Evolutionary conservation across 257 asterid species (phyloP).

Genomic region (Fraxinus anomala): DNA sequence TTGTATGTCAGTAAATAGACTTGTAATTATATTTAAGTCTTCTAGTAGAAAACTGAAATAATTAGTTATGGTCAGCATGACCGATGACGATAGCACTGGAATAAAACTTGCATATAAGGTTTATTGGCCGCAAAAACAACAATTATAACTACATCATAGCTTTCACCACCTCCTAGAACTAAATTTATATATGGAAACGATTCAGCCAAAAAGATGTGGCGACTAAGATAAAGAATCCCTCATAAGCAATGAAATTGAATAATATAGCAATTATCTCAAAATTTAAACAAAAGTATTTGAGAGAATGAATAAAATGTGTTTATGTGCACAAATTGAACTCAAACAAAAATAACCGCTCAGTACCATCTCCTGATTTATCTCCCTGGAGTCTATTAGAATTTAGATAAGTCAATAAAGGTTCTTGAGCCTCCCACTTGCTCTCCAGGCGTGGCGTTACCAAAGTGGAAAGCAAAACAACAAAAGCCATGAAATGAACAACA

Average conservation of each 20-base stretch:
- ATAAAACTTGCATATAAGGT: neutral
- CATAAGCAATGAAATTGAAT: neutral
- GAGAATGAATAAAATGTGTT: neutral
- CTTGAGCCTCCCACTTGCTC: slow-evolving; percentile 44
- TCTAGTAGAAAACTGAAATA: neutral
- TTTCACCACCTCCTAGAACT: slow-evolving; percentile 8
- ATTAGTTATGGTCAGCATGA: neutral
- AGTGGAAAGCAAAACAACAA: slow-evolving; percentile 43
- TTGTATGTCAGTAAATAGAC: neutral
- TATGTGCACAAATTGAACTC: slow-evolving; percentile 15
- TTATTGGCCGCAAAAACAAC: neutral
- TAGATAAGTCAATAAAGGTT: slow-evolving; percentile 45
- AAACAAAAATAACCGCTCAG: slow-evolving; percentile 17
- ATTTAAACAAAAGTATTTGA: neutral
- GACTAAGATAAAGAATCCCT: neutral
- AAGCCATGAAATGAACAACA: slow-evolving; percentile 43
- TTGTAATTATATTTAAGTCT: neutral
- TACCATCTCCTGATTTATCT: slow-evolving; percentile 64
- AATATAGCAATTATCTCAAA: neutral
- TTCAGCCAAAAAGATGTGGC: too few relatives aligned
- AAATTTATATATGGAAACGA: neutral
- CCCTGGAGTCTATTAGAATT: slow-evolving; percentile 39
- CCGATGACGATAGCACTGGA: neutral
- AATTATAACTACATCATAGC: slow-evolving; percentile 14
- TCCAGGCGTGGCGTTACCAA: slow-evolving; percentile 39